Percentiles rank a stretch among this genome's conserved stretches.
phyloP scores from a whole-genome alignment of 2,329 filamentous ascomycete species.

The Nothophoma quercina region DNA sequence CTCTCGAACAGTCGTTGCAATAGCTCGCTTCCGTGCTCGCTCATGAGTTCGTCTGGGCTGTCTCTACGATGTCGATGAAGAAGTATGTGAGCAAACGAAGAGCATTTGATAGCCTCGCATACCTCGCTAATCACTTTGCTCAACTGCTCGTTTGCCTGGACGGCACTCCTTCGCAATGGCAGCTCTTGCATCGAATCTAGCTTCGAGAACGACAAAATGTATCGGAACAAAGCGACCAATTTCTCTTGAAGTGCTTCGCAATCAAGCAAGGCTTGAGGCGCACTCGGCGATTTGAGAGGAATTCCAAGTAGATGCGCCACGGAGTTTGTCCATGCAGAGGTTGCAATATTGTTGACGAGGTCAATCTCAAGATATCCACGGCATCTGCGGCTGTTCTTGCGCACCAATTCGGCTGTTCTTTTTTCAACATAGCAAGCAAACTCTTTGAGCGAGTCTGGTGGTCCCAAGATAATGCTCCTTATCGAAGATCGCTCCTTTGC shows the following conservation, averaged over 20 bases:
- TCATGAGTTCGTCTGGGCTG: not conserved
- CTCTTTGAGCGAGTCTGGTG: slow-evolving; percentile 61
- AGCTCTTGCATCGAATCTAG: not conserved
- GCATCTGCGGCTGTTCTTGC: slow-evolving; percentile 43
- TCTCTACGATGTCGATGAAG: slow-evolving; percentile 70
- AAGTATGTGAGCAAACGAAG: slow-evolving; percentile 69
- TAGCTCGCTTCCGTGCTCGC: not conserved
- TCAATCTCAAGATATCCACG: not conserved
- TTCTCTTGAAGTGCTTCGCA: not conserved
- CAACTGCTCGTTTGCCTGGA: slow-evolving; percentile 57
- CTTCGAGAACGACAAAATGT: not conserved
- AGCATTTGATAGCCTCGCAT: not conserved
- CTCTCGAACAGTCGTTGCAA: not conserved
- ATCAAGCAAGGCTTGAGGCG: not conserved
- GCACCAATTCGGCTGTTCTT: slow-evolving; percentile 69
- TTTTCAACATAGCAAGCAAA: slow-evolving; percentile 67
- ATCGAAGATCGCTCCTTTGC: slow-evolving; percentile 66
- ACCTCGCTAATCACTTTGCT: not conserved
- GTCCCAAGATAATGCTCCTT: slow-evolving; percentile 58
- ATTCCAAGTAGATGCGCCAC: not conserved
- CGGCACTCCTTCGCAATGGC: slow-evolving; percentile 41
- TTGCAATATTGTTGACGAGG: not conserved
- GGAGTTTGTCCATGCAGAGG: not conserved
- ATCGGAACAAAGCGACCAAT: not conserved
- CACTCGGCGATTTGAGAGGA: not conserved